These are phyloP conservation scores for Steccherinum ochraceum DNA, from an alignment of 768 basidiomycete genomes.

Conservation along the genomic window DNA sequence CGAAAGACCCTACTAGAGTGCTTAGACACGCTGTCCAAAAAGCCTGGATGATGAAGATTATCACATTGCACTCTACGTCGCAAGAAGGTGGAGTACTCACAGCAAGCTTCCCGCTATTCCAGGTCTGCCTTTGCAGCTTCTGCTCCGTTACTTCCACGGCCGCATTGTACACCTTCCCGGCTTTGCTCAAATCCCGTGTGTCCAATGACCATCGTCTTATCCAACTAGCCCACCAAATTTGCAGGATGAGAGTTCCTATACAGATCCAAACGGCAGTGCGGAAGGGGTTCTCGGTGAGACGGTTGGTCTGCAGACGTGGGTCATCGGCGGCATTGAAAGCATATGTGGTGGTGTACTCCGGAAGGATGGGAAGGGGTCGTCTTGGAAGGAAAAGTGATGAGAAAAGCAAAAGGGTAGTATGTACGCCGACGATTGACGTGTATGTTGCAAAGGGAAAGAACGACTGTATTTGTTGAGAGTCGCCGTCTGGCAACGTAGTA, in stretches of 20 bases:
- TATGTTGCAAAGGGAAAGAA: constrained; percentile 52
- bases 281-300: constrained; percentile 33
- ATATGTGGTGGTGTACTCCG: constrained; percentile 16
- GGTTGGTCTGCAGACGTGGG: constrained; percentile 30
- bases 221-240: constrained; percentile 35
- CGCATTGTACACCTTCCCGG: background rate
- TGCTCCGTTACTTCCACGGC: constrained; percentile 8
- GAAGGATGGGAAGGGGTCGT: constrained; percentile 37
- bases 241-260: constrained; percentile 26
- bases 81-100: background rate
- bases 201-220: constrained; percentile 19
- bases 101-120: background rate
- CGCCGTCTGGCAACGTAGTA: no score
- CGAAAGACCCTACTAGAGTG: constrained; percentile 43
- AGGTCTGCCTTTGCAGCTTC: constrained; percentile 9
- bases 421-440: constrained; percentile 62
- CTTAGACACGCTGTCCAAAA: constrained; percentile 43
- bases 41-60: constrained; percentile 30
- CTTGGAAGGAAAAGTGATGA: constrained; percentile 68
- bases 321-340: constrained; percentile 5
- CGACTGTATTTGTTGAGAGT: background rate
- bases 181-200: background rate
- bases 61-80: background rate
- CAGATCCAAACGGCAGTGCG: constrained; percentile 32
- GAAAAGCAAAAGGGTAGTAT: constrained; percentile 59